Evolutionary conservation across 495 filamentous ascomycete species (phyloP), one percentile per base, ranked within the genome.

Genomic region (Podospora pseudoanserina): DNA sequence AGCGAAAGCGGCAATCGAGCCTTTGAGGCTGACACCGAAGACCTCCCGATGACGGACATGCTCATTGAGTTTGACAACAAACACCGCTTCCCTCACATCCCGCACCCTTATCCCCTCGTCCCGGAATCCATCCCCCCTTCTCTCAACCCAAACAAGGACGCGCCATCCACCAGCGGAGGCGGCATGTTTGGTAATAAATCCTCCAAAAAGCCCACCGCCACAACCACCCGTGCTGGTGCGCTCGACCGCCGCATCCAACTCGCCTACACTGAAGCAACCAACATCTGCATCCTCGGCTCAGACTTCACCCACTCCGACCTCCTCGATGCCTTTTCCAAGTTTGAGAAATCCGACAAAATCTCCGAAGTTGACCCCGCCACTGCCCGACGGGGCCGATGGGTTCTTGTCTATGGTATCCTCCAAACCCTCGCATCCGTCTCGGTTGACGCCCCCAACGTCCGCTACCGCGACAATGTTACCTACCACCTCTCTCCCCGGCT

Each of bases 381-480:
- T 18, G 88, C 88, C 27, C 86, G 88, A 2, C 85, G 86, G 34
- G 88, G 88, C 49, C 86, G 91, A 63, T 93, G 91, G 91, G 79
- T 91, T 3, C 77, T 93, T 15, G 84, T 93, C 53, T 93, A 93
- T 74, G 86, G 87, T 39, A 80, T 90, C 16, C 78, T 93, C 20
- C 91, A 93, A 75, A 87, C 86, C 0, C 82, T 92, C 1, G 89
- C 89, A 0, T 86, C 83, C 57, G 82, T 92, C 55, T 84, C 88
- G 7, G 90, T 91, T 44, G 90, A 92, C 70, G 80, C 86, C 4
- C 86, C 86, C 11, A 82, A 84, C 23, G 79, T 89, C 0, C 82
- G 83, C 9, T 89, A 86, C 74, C 84, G 81, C 18, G 83, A 88
- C 7, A 83, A 82, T 13, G 88, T 90, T 2, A 70, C 83, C 39